Percentiles rank a stretch among this genome's conserved stretches.
Evolutionary conservation across 2,329 filamentous ascomycete genomes (phyloP).

Genomic region (Mollisia scopiformis): DNA sequence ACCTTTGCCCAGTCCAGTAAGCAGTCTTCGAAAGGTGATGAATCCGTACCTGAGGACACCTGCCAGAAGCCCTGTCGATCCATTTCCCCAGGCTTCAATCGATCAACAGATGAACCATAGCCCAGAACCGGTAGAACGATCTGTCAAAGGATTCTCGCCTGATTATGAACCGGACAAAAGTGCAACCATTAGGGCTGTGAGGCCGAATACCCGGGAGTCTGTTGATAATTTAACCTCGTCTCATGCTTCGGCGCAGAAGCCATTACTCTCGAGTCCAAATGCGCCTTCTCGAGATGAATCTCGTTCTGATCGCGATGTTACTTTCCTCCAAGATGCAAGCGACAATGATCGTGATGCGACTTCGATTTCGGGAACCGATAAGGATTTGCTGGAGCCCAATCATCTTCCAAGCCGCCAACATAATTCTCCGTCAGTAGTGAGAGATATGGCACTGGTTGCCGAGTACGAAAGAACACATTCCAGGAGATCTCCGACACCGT

Average conservation of each 20-base stretch:
- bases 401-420: constrained; percentile 6
- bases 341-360: constrained; percentile 49
- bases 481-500: constrained; percentile 24
- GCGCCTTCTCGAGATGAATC: constrained; percentile 21
- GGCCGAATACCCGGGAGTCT: constrained; percentile 44
- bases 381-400: neutral
- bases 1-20: constrained; percentile 61
- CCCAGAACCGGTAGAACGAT: constrained; percentile 24
- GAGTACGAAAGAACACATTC: constrained; percentile 34
- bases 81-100: constrained; percentile 18
- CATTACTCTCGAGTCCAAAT: constrained; percentile 19
- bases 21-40: constrained; percentile 85
- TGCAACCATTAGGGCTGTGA: constrained; percentile 70
- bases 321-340: constrained; percentile 56
- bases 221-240: constrained; percentile 18
- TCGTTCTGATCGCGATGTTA: constrained; percentile 41
- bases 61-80: constrained; percentile 26
- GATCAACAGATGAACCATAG: constrained; percentile 29
- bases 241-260: constrained; percentile 14
- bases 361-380: constrained; percentile 11
- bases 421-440: constrained; percentile 23
- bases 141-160: constrained; percentile 67
- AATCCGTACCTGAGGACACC: constrained; percentile 68
- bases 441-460: constrained; percentile 34
- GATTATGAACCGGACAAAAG: constrained; percentile 74